These are phyloP conservation scores for Aureobasidium zeae DNA, from an alignment of 2,329 filamentous ascomycete genomes.

Conservation along the genomic window DNA sequence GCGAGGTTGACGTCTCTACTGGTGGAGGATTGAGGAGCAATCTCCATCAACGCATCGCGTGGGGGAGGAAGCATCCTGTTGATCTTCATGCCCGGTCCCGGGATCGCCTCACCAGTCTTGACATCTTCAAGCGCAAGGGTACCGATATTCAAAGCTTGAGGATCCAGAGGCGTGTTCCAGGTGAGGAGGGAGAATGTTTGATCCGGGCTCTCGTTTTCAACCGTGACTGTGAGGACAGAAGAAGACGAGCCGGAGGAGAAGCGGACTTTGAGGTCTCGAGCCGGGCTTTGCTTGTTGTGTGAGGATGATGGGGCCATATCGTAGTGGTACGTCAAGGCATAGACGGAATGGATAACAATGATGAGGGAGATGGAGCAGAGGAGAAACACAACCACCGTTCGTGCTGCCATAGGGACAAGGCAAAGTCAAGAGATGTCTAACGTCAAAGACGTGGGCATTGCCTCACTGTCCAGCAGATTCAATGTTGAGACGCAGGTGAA, in stretches of 20 bases:
- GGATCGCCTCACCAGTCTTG: conserved; percentile 24
- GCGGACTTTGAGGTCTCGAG: conserved; percentile 6
- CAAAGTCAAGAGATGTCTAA: not conserved
- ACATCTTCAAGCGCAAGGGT: conserved; percentile 29
- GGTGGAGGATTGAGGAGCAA: conserved; percentile 28
- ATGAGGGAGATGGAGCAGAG: not conserved
- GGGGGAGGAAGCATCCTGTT: conserved; percentile 32
- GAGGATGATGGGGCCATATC: not conserved
- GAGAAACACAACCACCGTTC: not conserved
- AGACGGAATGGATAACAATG: not conserved
- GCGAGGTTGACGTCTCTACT: conserved; percentile 30
- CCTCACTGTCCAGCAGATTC: not conserved
- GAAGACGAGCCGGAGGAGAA: conserved; percentile 5
- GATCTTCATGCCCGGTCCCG: conserved; percentile 28
- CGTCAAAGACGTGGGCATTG: not conserved
- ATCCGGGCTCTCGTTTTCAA: conserved; percentile 29
- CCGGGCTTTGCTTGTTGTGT: not conserved
- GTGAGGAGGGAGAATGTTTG: conserved; percentile 30
- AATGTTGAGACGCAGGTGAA: not conserved
- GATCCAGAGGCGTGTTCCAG: conserved; percentile 35
- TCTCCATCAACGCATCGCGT: conserved; percentile 28
- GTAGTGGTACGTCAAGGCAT: not conserved
- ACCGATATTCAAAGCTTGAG: conserved; percentile 30
- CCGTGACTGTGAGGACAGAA: conserved; percentile 27
- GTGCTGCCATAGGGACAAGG: not conserved